Conservation (phyloP, 75 land plant species). For the Chamaecyparis obtusa region DNA sequence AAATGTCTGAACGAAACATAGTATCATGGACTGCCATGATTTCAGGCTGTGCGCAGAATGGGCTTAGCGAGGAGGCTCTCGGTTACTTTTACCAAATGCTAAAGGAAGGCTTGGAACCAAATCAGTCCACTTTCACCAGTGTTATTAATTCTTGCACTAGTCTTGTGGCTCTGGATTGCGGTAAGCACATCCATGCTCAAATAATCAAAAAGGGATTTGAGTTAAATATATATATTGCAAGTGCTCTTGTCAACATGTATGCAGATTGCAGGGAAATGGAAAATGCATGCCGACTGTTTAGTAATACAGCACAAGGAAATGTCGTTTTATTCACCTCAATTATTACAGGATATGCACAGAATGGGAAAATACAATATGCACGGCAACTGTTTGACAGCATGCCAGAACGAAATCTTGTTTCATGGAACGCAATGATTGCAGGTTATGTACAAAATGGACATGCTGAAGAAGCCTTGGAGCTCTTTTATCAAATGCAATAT, state of each 20-base stretch:
- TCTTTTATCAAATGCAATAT: constrained; percentile 33
- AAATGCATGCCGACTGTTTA: constrained; percentile 1
- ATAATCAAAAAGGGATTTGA: constrained; percentile 19
- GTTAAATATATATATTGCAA: constrained; percentile 10
- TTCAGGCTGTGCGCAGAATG: constrained; percentile 10
- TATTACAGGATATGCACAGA: constrained; percentile 24
- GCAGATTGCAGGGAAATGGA: background rate
- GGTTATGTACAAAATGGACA: constrained; percentile 28
- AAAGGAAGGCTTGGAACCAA: background rate
- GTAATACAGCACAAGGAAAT: background rate
- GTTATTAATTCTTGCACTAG: constrained; percentile 12
- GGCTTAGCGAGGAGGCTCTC: background rate
- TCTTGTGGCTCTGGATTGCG: constrained; percentile 12
- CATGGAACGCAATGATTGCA: constrained; percentile 54
- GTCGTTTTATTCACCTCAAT: constrained; percentile 18
- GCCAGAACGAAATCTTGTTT: constrained; percentile 32
- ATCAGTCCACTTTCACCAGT: constrained; percentile 9
- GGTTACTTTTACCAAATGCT: constrained; percentile 21
- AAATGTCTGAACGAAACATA: constrained; percentile 14
- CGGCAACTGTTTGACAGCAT: constrained; percentile 30
- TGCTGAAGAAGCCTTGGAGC: constrained; percentile 21
- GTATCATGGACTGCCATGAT: constrained; percentile 19
- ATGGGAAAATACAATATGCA: constrained; percentile 30
- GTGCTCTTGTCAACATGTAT: background rate
- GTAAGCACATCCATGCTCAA: background rate